Percentiles rank a stretch among this genome's conserved stretches.
These are phyloP conservation scores for Dysphania ambrosioides DNA, from an alignment of 148 eudicot genomes.

Conservation along the genomic window DNA sequence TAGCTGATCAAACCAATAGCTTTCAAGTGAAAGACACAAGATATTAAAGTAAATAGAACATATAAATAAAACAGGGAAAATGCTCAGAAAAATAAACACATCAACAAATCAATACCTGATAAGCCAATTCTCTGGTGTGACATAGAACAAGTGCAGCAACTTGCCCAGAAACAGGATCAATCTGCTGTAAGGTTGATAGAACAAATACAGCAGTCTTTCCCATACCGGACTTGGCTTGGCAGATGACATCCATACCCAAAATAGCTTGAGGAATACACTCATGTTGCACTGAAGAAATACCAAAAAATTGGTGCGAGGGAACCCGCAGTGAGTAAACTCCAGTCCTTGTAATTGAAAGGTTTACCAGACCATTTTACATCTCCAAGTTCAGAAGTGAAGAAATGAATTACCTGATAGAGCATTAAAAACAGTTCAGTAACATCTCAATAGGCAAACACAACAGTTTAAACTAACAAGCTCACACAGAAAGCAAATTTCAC, in stretches of 20 bases:
- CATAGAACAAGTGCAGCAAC: slow-evolving; percentile 76
- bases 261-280: slow-evolving; percentile 83
- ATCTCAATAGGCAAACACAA: too few species aligned
- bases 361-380: slow-evolving; percentile 51
- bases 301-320: slow-evolving; percentile 57
- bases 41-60: too few species aligned
- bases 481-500: not conserved
- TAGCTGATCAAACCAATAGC: not conserved
- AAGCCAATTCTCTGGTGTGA: slow-evolving; percentile 72
- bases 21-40: not conserved
- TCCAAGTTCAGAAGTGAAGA: slow-evolving; percentile 36
- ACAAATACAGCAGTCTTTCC: slow-evolving; percentile 84
- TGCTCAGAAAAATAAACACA: too few species aligned
- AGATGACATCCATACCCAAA: slow-evolving; percentile 80
- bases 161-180: slow-evolving; percentile 72
- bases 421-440: slow-evolving; percentile 2
- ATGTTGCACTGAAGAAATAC: slow-evolving; percentile 71
- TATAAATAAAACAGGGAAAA: too few species aligned
- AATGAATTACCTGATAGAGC: slow-evolving; percentile 50
- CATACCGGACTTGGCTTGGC: slow-evolving; percentile 86
- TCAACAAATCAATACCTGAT: slow-evolving; percentile 52
- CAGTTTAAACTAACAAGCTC: not conserved
- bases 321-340: slow-evolving; percentile 48
- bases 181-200: slow-evolving; percentile 64
- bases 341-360: slow-evolving; percentile 48